These are phyloP conservation scores for Annulohypoxylon truncatum DNA, from an alignment of 2,329 filamentous ascomycete genomes.

Conservation along the genomic window DNA sequence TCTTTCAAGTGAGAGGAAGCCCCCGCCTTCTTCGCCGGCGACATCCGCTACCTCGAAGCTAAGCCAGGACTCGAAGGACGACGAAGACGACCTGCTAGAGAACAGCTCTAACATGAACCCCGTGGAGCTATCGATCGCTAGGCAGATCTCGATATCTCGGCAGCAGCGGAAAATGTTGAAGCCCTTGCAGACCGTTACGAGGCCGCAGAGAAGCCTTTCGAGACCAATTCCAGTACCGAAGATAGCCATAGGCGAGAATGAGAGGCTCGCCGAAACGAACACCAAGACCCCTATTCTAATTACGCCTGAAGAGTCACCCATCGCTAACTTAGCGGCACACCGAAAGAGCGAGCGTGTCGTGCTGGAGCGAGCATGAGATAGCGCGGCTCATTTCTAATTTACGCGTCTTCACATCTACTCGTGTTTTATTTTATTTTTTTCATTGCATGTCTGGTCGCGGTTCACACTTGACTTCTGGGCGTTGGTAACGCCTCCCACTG, in stretches of 20 bases:
- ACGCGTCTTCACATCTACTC: neutral
- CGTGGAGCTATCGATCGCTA: slow-evolving; percentile 74
- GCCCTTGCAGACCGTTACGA: slow-evolving; percentile 58
- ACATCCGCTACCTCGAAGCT: slow-evolving; percentile 52
- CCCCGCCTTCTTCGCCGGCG: slow-evolving; percentile 48
- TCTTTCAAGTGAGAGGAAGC: slow-evolving; percentile 48
- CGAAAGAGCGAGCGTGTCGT: slow-evolving; percentile 66
- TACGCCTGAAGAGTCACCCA: slow-evolving; percentile 48
- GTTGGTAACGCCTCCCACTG: slow-evolving; percentile 14
- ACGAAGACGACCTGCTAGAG: slow-evolving; percentile 52
- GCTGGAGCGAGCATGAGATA: slow-evolving; percentile 58
- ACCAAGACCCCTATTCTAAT: slow-evolving; percentile 61
- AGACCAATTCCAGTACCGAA: slow-evolving; percentile 41
- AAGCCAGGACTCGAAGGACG: slow-evolving; percentile 51
- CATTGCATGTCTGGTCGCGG: slow-evolving; percentile 13
- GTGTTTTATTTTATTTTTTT: slow-evolving; percentile 2
- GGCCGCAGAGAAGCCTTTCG: slow-evolving; percentile 45
- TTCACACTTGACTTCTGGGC: slow-evolving; percentile 9
- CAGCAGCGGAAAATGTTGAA: slow-evolving; percentile 70
- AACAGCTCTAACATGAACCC: slow-evolving; percentile 57
- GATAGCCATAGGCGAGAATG: slow-evolving; percentile 49
- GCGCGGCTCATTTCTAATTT: neutral
- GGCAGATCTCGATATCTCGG: slow-evolving; percentile 73
- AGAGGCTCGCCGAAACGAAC: slow-evolving; percentile 55
- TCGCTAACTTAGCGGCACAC: slow-evolving; percentile 53